Percentiles rank a stretch among this genome's conserved stretches.
Conservation (phyloP, 768 basidiomycete genomes). For the Plicaturopsis crispa region DNA sequence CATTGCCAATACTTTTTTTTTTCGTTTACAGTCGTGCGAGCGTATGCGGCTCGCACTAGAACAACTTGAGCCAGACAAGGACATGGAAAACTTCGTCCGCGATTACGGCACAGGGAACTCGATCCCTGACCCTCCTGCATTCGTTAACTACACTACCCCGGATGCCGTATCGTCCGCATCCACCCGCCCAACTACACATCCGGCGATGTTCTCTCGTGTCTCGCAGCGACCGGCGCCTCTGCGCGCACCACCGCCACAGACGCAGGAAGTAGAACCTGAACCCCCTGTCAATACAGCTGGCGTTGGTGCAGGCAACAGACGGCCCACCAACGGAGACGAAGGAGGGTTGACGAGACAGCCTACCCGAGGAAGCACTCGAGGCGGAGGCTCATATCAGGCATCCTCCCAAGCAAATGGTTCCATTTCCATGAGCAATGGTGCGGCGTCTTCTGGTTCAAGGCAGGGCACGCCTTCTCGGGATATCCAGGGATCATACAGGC, state of each 20-base stretch:
- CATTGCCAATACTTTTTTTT: conserved; percentile 2
- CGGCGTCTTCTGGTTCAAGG: too few relatives aligned
- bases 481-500: conserved; percentile 15
- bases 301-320: conserved; percentile 55
- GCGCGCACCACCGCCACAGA: conserved; percentile 16
- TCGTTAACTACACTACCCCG: conserved; percentile 73
- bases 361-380: too few relatives aligned
- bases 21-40: conserved; percentile 72
- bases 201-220: conserved; percentile 43
- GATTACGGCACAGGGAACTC: conserved; percentile 82
- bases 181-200: conserved; percentile 46
- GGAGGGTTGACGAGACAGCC: too few relatives aligned
- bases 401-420: too few relatives aligned
- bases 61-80: conserved; percentile 79
- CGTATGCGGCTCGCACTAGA: conserved; percentile 80
- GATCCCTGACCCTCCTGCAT: conserved; percentile 84
- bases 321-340: too few relatives aligned
- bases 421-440: too few relatives aligned
- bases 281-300: conserved; percentile 55
- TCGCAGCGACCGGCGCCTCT: conserved; percentile 24
- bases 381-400: too few relatives aligned
- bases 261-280: conserved; percentile 39
- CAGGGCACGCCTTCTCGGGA: too few relatives aligned
- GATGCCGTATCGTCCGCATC: conserved; percentile 57
- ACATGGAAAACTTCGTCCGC: conserved; percentile 84